Conservation (phyloP, 768 basidiomycete genomes). For the Pholiota microspora region DNA sequence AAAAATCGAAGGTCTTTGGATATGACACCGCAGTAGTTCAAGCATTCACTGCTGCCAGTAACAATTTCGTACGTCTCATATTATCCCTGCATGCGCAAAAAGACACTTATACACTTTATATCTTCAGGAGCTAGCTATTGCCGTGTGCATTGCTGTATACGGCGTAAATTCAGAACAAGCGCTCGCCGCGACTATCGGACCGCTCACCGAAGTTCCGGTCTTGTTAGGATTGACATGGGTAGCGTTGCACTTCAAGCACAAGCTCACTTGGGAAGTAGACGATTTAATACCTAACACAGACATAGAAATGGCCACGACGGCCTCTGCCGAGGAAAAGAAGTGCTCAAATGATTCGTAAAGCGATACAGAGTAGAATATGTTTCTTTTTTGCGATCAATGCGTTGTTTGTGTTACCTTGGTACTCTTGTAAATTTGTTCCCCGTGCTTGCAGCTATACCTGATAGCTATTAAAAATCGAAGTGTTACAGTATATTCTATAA, state of each 20-base stretch:
- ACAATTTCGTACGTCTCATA: slow-evolving; percentile 59
- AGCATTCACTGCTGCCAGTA: slow-evolving; percentile 76
- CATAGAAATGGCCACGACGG: too few species aligned
- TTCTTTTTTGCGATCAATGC: too few species aligned
- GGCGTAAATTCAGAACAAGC: slow-evolving; percentile 79
- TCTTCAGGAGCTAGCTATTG: slow-evolving; percentile 74
- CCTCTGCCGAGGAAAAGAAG: too few species aligned
- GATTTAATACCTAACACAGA: background rate
- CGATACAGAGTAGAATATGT: too few species aligned
- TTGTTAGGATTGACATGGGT: slow-evolving; percentile 68
- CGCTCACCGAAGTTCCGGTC: slow-evolving; percentile 79
- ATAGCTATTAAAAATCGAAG: too few species aligned
- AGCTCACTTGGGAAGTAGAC: slow-evolving; percentile 35
- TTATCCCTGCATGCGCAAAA: background rate
- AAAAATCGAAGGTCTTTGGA: slow-evolving; percentile 26
- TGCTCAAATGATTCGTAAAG: too few species aligned
- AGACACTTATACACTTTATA: background rate
- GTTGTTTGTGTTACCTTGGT: too few species aligned
- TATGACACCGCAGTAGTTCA: slow-evolving; percentile 79
- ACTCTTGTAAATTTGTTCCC: too few species aligned
- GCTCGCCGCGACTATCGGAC: slow-evolving; percentile 77
- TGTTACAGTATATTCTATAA: too few species aligned
- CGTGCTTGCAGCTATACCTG: too few species aligned
- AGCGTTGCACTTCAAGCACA: slow-evolving; percentile 43
- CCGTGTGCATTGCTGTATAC: slow-evolving; percentile 75